Conservation (phyloP, 2,329 filamentous ascomycete species). For the Fusarium sulawesiense region DNA sequence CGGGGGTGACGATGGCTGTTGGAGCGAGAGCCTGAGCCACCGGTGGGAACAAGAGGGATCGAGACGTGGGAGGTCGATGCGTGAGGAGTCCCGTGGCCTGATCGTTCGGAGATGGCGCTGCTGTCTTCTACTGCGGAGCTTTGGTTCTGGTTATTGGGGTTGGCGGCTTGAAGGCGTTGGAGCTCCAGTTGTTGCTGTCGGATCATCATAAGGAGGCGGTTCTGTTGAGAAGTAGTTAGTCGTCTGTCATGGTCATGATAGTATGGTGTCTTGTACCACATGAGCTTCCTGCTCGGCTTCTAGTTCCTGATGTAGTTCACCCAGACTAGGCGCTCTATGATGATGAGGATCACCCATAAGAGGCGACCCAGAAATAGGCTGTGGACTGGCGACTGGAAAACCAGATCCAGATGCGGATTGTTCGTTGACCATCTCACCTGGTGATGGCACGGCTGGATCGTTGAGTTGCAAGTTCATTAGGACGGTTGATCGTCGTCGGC, state of each 20-base stretch:
- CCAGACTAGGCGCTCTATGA: constrained; percentile 75
- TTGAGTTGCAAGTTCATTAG: constrained; percentile 80
- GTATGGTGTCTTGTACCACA: constrained; percentile 63
- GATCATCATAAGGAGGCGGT: constrained; percentile 81
- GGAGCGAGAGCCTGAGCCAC: constrained; percentile 62
- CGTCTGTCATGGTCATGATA: neutral
- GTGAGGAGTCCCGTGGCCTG: constrained; percentile 52
- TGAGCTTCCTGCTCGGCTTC: constrained; percentile 84
- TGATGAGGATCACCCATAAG: constrained; percentile 68
- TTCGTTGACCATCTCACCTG: constrained; percentile 74
- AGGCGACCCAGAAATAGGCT: constrained; percentile 61
- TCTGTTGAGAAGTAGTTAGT: constrained; percentile 57
- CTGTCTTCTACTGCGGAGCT: constrained; percentile 58
- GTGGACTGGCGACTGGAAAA: constrained; percentile 55
- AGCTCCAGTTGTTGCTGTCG: constrained; percentile 79
- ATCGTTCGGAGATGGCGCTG: constrained; percentile 61
- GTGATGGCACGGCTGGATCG: constrained; percentile 73
- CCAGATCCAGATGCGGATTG: constrained; percentile 33
- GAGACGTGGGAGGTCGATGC: constrained; percentile 51
- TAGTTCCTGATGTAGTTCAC: constrained; percentile 81
- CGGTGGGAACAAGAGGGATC: constrained; percentile 48
- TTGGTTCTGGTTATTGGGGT: constrained; percentile 50
- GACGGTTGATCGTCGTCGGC: constrained; percentile 74
- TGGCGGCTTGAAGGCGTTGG: constrained; percentile 65
- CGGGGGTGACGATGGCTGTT: constrained; percentile 63